phyloP scores from a whole-genome alignment of 305 asterid species.

The Plantago lanceolata region DNA sequence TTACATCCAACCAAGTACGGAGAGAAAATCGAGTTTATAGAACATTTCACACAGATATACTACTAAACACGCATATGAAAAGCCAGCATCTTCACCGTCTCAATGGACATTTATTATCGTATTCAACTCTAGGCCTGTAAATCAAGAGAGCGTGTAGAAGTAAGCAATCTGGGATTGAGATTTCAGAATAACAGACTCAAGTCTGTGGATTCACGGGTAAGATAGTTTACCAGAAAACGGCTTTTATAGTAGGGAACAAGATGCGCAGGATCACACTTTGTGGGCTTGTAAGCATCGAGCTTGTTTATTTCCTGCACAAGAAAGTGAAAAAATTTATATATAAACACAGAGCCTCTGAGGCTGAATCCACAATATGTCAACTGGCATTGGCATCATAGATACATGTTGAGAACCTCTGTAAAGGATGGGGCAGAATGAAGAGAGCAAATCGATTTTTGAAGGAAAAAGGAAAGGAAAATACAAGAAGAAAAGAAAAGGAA shows the following conservation, averaged over 20 bases:
- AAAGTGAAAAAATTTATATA: background rate
- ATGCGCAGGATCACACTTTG: slow-evolving; percentile 38
- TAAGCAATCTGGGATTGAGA: slow-evolving; percentile 6
- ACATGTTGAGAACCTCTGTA: no score
- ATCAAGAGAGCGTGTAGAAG: background rate
- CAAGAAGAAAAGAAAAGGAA: no score
- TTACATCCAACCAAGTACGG: slow-evolving; percentile 2
- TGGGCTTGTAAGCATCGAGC: slow-evolving; percentile 49
- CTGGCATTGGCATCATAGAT: no score
- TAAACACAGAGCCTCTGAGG: background rate
- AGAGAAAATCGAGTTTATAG: background rate
- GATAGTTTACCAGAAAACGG: slow-evolving; percentile 34
- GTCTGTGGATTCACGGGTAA: background rate
- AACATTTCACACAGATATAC: background rate
- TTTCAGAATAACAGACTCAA: background rate
- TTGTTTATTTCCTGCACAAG: slow-evolving; percentile 50
- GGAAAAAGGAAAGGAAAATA: no score
- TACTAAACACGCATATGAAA: background rate
- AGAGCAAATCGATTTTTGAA: background rate
- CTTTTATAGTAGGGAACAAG: slow-evolving; percentile 22
- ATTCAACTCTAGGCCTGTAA: slow-evolving; percentile 21
- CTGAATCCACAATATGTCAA: background rate
- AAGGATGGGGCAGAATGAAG: no score
- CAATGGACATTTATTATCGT: background rate
- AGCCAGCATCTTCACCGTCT: slow-evolving; percentile 5